Evolutionary conservation across 106 monocot genomes (phyloP).

Genomic region (Acorus gramineus): DNA sequence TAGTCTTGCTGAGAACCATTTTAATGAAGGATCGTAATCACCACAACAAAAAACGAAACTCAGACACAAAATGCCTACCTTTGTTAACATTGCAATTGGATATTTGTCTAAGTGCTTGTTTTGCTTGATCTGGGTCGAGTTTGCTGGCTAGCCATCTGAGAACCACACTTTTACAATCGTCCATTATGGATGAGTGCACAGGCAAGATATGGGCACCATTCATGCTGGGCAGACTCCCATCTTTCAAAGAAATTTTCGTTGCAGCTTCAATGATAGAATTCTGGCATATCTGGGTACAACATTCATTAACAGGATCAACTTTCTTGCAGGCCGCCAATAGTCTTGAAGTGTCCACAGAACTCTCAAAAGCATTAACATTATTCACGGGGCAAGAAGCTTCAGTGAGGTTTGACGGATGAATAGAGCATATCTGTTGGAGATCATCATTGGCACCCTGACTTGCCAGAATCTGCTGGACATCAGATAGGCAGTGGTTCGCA

Average conservation of each 20-base stretch:
- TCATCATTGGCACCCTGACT: constrained; percentile 64
- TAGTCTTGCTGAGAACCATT: no score
- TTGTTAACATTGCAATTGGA: constrained; percentile 94
- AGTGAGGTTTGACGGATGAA: constrained; percentile 55
- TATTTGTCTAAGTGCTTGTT: constrained; percentile 69
- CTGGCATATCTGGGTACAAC: constrained; percentile 87
- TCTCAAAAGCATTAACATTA: constrained; percentile 58
- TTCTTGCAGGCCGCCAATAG: constrained; percentile 72
- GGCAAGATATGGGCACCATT: constrained; percentile 13
- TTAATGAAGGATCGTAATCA: no score
- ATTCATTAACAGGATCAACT: constrained; percentile 90
- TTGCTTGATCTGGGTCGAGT: constrained; percentile 53
- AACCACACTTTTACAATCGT: constrained; percentile 72
- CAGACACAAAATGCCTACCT: constrained; percentile 29
- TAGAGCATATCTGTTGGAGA: constrained; percentile 61
- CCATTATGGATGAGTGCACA: constrained; percentile 25
- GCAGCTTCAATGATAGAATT: constrained; percentile 80
- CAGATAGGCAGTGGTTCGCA: constrained; percentile 88
- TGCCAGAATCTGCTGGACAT: constrained; percentile 66
- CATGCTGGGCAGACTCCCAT: constrained; percentile 36
- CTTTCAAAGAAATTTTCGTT: constrained; percentile 38
- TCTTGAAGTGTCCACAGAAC: constrained; percentile 69
- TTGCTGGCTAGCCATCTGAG: constrained; percentile 90
- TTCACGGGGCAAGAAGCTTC: constrained; percentile 62
- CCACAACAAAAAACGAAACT: no score